These are phyloP conservation scores for Mycena rosella DNA, from an alignment of 768 basidiomycete genomes.

Conservation along the genomic window DNA sequence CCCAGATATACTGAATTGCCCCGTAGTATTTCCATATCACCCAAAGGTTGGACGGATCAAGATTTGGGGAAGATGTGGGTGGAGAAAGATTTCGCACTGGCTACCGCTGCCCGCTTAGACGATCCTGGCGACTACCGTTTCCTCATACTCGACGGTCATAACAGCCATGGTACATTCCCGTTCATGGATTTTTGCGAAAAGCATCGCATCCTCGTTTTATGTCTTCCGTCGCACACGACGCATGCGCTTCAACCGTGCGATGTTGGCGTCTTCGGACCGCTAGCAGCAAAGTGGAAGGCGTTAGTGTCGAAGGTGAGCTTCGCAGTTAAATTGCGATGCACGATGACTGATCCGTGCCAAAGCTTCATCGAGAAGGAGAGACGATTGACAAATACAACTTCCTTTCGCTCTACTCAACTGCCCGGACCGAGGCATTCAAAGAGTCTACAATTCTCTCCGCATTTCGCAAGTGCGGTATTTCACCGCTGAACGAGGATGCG, in stretches of 20 bases:
- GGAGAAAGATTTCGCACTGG: constrained; percentile 35
- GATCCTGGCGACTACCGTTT: constrained; percentile 30
- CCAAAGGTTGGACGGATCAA: constrained; percentile 45
- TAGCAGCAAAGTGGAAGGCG: constrained; percentile 41
- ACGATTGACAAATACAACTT: constrained; percentile 36
- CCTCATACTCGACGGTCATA: constrained; percentile 44
- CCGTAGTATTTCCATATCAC: constrained; percentile 35
- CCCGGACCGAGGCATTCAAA: constrained; percentile 28
- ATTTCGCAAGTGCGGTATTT: constrained; percentile 37
- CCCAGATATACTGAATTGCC: background rate
- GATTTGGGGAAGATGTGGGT: constrained; percentile 39
- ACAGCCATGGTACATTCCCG: constrained; percentile 35
- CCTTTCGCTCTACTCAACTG: constrained; percentile 26
- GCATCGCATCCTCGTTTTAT: constrained; percentile 46
- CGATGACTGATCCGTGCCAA: no score
- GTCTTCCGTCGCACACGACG: constrained; percentile 20
- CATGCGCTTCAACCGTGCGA: constrained; percentile 38
- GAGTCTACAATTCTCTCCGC: constrained; percentile 31
- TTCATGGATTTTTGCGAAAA: constrained; percentile 36
- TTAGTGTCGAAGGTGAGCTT: constrained; percentile 5
- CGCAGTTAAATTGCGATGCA: background rate
- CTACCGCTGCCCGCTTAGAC: constrained; percentile 21
- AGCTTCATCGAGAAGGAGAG: no score
- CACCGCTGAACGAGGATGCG: constrained; percentile 30
- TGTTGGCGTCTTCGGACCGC: constrained; percentile 52